Conservation (phyloP, 805 yeast species). For the Candida vaughaniae region DNA sequence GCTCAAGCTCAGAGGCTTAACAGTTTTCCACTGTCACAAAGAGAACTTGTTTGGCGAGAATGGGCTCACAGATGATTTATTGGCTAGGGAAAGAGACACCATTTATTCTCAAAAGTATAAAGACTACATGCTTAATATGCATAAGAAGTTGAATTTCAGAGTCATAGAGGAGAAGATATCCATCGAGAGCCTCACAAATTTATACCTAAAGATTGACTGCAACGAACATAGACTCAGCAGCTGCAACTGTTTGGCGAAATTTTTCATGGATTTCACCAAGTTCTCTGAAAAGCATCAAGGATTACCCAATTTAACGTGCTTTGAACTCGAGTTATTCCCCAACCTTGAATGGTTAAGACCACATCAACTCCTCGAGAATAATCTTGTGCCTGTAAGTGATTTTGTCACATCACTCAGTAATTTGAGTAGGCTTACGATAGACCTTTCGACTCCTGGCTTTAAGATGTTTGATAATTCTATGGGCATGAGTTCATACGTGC, state of each 20-base stretch:
- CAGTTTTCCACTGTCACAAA: constrained; percentile 32
- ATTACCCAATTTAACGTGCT: constrained; percentile 27
- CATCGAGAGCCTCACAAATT: constrained; percentile 18
- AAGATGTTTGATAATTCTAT: constrained; percentile 35
- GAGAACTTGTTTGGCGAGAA: constrained; percentile 13
- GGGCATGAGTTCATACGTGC: constrained; percentile 26
- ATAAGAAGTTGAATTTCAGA: constrained; percentile 21
- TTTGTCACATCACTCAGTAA: constrained; percentile 24
- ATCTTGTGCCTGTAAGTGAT: constrained; percentile 30
- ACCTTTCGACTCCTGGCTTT: constrained; percentile 35
- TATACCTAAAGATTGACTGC: constrained; percentile 32
- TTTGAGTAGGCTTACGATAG: constrained; percentile 26
- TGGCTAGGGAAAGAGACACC: neutral
- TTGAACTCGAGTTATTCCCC: constrained; percentile 32
- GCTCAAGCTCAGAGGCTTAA: constrained; percentile 26
- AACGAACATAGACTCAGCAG: constrained; percentile 20
- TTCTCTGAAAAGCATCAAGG: constrained; percentile 23
- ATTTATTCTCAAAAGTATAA: constrained; percentile 5
- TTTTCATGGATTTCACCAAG: constrained; percentile 25
- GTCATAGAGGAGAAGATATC: constrained; percentile 24
- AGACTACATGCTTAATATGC: constrained; percentile 14
- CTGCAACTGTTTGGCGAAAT: constrained; percentile 28
- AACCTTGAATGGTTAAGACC: constrained; percentile 36
- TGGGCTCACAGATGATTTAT: neutral
- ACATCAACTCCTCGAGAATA: constrained; percentile 28